A percentile compares a stretch with the other conserved stretches of the same genome.
Evolutionary conservation across 306 rosid genomes (phyloP).

Genomic region (Inga oerstediana): DNA sequence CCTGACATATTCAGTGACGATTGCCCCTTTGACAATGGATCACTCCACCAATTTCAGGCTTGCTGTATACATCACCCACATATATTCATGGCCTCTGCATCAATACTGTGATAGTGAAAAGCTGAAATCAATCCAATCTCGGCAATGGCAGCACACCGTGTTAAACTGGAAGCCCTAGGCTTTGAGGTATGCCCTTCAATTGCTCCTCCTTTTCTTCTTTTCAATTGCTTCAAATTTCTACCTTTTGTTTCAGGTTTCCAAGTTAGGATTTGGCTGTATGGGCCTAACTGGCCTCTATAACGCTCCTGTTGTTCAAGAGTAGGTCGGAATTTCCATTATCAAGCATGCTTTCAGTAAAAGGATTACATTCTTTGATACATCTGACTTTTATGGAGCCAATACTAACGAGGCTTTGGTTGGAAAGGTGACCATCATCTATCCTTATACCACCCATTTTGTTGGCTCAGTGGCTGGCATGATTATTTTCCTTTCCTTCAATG

Average conservation of each 20-base stretch:
- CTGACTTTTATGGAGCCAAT: conserved; percentile 64
- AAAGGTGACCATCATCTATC: conserved; percentile 49
- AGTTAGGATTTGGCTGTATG: conserved; percentile 81
- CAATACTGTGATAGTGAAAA: no score
- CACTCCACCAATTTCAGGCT: not conserved
- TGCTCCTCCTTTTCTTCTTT: not conserved
- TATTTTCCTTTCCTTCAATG: not conserved
- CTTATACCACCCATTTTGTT: no score
- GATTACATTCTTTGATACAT: conserved; percentile 78
- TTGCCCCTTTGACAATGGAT: not conserved
- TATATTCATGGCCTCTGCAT: no score
- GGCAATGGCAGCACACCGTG: not conserved
- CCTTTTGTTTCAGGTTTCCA: conserved; percentile 58
- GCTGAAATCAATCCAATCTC: not conserved
- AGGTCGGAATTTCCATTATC: conserved; percentile 55
- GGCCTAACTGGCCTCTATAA: conserved; percentile 65
- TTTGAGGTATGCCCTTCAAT: not conserved
- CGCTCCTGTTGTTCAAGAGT: conserved; percentile 58
- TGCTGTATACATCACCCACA: not conserved
- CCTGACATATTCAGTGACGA: not conserved
- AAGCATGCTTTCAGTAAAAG: conserved; percentile 69
- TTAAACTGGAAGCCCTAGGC: not conserved
- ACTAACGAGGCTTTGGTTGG: conserved; percentile 72
- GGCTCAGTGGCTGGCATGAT: no score
- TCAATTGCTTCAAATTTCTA: not conserved